Conservation (phyloP, 306 rosid genomes). For the Begonia fuchsioides region DNA sequence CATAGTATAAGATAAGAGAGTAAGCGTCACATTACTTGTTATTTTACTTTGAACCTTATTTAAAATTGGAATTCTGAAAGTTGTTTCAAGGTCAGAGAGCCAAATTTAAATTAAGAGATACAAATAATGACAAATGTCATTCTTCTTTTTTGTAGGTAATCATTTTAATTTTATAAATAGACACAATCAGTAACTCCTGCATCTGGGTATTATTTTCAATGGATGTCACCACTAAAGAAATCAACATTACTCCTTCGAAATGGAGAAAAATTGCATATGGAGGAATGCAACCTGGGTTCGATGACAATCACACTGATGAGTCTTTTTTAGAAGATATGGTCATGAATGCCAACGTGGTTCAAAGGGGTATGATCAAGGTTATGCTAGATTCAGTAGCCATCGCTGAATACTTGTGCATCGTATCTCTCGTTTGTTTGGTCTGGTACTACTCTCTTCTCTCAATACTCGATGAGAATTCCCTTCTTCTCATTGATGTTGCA, state of each 20-base stretch:
- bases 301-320: conserved; percentile 72
- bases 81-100: too few species aligned
- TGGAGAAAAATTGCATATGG: conserved; percentile 95
- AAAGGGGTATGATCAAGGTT: conserved; percentile 70
- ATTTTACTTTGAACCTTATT: too few species aligned
- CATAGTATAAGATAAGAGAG: too few species aligned
- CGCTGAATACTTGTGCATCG: conserved; percentile 77
- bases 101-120: too few species aligned
- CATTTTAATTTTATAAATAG: too few species aligned
- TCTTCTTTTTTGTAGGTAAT: too few species aligned
- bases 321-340: conserved; percentile 83
- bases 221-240: conserved; percentile 16
- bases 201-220: conserved; percentile 10
- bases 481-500: conserved; percentile 47
- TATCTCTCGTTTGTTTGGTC: conserved; percentile 67
- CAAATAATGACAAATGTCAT: too few species aligned
- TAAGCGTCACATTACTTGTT: too few species aligned
- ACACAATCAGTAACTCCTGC: too few species aligned
- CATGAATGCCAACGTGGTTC: conserved; percentile 79
- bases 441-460: conserved; percentile 69
- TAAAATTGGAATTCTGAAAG: too few species aligned
- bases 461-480: conserved; percentile 50
- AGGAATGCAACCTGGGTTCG: conserved; percentile 89
- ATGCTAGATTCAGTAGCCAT: conserved; percentile 79
- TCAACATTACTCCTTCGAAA: conserved; percentile 24